Evolutionary conservation across 1,139 yeast species (phyloP).

Genomic region (Pichia sp.): DNA sequence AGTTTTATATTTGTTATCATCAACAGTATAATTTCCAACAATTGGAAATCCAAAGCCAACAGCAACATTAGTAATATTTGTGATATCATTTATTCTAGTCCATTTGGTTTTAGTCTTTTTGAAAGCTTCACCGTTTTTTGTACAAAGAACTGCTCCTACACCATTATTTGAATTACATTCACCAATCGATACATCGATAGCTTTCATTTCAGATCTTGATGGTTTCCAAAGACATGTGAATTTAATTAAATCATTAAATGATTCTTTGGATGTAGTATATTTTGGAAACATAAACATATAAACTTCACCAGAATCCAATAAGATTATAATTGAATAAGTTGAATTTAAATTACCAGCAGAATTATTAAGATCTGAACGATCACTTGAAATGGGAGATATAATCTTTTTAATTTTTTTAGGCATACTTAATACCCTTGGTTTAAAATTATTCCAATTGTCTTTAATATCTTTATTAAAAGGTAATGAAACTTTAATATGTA

Average conservation of each 20-base stretch:
- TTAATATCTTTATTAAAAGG: constrained; percentile 33
- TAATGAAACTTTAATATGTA: constrained; percentile 45
- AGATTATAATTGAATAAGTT: constrained; percentile 9
- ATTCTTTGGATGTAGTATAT: constrained; percentile 12
- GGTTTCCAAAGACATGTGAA: constrained; percentile 17
- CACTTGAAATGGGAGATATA: constrained; percentile 4
- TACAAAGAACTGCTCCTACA: constrained; percentile 12
- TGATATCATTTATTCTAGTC: constrained; percentile 11
- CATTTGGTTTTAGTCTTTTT: constrained; percentile 15
- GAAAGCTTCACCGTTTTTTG: constrained; percentile 16
- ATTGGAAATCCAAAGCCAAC: constrained; percentile 12
- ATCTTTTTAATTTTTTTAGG: constrained; percentile 14
- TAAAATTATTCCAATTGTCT: constrained; percentile 46
- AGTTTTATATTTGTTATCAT: constrained; percentile 2
- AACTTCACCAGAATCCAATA: constrained; percentile 16
- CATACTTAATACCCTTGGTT: constrained; percentile 35
- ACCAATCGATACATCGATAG: constrained; percentile 12
- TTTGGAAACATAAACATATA: constrained; percentile 12
- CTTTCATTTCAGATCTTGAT: constrained; percentile 17
- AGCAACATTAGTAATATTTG: constrained; percentile 6
- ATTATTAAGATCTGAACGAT: background rate
- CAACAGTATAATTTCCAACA: background rate
- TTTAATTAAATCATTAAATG: constrained; percentile 8
- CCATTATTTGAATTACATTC: constrained; percentile 4
- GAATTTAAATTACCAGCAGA: constrained; percentile 8